Evolutionary conservation across 169 alveolate species (phyloP).

Genomic region (Amoebophrya sp.): DNA sequence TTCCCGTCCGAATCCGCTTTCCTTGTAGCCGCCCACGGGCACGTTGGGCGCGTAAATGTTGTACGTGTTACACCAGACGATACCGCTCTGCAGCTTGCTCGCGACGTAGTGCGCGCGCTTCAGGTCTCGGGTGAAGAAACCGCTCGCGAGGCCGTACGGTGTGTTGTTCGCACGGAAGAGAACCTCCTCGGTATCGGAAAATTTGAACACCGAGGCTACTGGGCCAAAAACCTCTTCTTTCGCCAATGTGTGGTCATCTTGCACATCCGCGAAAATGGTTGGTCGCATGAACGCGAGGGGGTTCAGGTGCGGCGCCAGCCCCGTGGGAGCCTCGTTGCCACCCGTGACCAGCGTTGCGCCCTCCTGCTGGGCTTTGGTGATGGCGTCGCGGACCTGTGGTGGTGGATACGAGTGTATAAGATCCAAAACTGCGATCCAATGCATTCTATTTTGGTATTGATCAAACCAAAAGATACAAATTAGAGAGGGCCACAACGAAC

Average conservation of each 20-base stretch:
- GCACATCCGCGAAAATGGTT: constrained; percentile 59
- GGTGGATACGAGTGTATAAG: no score
- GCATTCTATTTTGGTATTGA: no score
- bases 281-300: constrained; percentile 56
- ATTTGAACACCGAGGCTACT: constrained; percentile 57
- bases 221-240: constrained; percentile 75
- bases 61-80: not conserved
- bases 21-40: not conserved
- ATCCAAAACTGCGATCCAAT: no score
- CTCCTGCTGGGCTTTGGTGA: no score
- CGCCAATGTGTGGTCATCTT: constrained; percentile 59
- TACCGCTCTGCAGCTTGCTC: constrained; percentile 57
- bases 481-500: no score
- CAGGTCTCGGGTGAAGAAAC: constrained; percentile 55
- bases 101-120: constrained; percentile 55
- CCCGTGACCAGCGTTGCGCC: constrained; percentile 60
- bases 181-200: constrained; percentile 64
- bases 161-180: constrained; percentile 61
- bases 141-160: constrained; percentile 66
- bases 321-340: constrained; percentile 47
- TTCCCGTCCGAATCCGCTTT: not conserved
- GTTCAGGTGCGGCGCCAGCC: not conserved
- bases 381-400: no score
- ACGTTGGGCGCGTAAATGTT: not conserved
- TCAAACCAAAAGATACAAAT: no score